A percentile compares a stretch with the other conserved stretches of the same genome.
Evolutionary conservation across 1,139 yeast species (phyloP).

Genomic region (Geotrichum fermentans): DNA sequence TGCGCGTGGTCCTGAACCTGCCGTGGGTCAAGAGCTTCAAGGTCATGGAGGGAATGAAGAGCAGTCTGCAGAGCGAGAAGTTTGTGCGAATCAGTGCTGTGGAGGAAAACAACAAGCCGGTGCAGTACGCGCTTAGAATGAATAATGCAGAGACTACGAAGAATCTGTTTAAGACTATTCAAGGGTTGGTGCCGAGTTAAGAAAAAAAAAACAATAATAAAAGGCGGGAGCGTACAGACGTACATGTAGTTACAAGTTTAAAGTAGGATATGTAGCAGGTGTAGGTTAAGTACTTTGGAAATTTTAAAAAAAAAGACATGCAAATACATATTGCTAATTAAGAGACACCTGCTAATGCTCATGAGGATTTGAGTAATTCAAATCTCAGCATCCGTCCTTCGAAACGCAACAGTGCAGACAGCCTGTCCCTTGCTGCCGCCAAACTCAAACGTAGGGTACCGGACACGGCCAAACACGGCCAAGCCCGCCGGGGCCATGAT

Average conservation of each 20-base stretch:
- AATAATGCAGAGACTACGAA: conserved; percentile 59
- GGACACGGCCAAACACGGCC: conserved; percentile 55
- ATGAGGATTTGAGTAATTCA: no score
- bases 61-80: conserved; percentile 73
- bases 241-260: no score
- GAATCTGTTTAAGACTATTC: conserved; percentile 52
- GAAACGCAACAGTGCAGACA: conserved; percentile 78
- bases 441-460: conserved; percentile 77
- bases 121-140: conserved; percentile 77
- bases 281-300: no score
- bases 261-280: background rate
- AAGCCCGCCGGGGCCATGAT: conserved; percentile 47
- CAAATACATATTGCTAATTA: background rate
- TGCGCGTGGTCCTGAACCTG: conserved; percentile 75
- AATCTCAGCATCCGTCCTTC: background rate
- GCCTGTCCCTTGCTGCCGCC: conserved; percentile 88
- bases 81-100: conserved; percentile 64
- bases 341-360: no score
- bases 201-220: no score
- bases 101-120: conserved; percentile 55
- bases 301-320: background rate
- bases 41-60: conserved; percentile 73
- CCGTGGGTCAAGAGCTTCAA: conserved; percentile 58
- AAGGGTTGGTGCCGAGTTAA: conserved; percentile 35
- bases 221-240: no score